Evolutionary conservation across 2,329 filamentous ascomycete genomes (phyloP), one percentile per base, ranked within the genome.

Genomic region (Fusarium abutilonis): DNA sequence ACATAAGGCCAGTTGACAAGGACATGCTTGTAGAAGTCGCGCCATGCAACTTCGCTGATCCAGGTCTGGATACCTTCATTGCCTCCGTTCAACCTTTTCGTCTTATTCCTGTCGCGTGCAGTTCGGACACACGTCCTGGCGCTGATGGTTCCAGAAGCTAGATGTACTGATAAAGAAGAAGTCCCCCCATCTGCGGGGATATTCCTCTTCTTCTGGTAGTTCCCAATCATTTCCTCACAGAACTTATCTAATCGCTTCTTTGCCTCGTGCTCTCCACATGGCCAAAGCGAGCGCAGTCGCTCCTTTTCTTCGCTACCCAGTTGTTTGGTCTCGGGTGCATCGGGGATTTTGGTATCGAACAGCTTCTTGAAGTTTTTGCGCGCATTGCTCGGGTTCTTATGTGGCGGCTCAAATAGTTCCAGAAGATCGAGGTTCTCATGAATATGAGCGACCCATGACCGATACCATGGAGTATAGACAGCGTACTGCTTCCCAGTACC

Each of bases 11-110:
- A 96, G 58, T 93, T 80, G 1, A 88, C 90, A 6, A 97, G 77
- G 4, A 97, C 90, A 72, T 95, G 91, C 70, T 89, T 92, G 77
- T 96, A 96, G 70, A 96, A 96, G 70, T 96, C 92, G 13, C 92
- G 82, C 92, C 92, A 95, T 0, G 91, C 92, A 4, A 96, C 82
- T 74, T 96, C 92, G 49, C 88, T 88, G 63, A 95, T 92, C 91
- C 91, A 96, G 0, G 82, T 80, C 46, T 83, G 80, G 53, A 91
- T 88, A 0, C 90, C 91, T 14, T 84, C 76, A 17, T 83, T 82
- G 0, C 89, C 89, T 1, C 79, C 84, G 57, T 92, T 85, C 2
- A 96, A 81, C 54, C 86, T 85, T 72, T 84, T 86, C 1, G 83
- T 84, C 23, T 79, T 86, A 68, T 91, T 91, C 28, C 79, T 76